Percentiles rank a stretch among this genome's conserved stretches.
These are phyloP conservation scores for Trametes punicea DNA, from an alignment of 768 basidiomycete species.

Conservation along the genomic window DNA sequence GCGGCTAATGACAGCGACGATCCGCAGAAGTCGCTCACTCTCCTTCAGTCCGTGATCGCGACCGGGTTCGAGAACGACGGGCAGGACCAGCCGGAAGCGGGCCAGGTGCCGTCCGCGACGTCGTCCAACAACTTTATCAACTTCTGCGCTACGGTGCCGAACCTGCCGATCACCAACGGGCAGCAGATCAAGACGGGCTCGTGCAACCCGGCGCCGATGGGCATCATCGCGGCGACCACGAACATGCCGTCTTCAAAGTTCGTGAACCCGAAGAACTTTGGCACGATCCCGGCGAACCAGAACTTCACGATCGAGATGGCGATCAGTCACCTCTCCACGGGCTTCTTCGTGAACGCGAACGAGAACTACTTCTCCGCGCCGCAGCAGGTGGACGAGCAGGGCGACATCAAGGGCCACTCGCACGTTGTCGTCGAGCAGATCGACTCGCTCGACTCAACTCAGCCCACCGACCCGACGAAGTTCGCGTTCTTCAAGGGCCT, in stretches of 20 bases:
- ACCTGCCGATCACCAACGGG: constrained; percentile 46
- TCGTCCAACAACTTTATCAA: constrained; percentile 68
- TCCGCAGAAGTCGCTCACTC: constrained; percentile 25
- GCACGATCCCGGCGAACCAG: constrained; percentile 42
- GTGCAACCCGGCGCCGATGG: constrained; percentile 64
- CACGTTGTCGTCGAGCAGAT: constrained; percentile 55
- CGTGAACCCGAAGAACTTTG: constrained; percentile 44
- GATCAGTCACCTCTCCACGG: constrained; percentile 45
- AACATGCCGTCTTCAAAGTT: constrained; percentile 61
- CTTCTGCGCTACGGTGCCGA: constrained; percentile 39
- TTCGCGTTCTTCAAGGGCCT: constrained; percentile 69
- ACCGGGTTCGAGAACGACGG: constrained; percentile 47
- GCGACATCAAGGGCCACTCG: constrained; percentile 49
- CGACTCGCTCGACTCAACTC: constrained; percentile 39
- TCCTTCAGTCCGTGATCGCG: constrained; percentile 46
- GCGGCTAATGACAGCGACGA: neutral
- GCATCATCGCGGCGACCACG: constrained; percentile 47
- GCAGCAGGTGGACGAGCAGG: constrained; percentile 42
- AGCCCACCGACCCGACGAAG: constrained; percentile 43
- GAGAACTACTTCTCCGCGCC: constrained; percentile 56
- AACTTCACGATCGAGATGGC: constrained; percentile 55
- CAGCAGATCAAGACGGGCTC: constrained; percentile 42
- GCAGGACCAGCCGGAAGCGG: constrained; percentile 36
- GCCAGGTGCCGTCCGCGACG: constrained; percentile 50
- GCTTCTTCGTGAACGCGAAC: constrained; percentile 56